phyloP scores from a whole-genome alignment of 1,284 basidiomycete species.

The Papiliotrema nemorosa region DNA sequence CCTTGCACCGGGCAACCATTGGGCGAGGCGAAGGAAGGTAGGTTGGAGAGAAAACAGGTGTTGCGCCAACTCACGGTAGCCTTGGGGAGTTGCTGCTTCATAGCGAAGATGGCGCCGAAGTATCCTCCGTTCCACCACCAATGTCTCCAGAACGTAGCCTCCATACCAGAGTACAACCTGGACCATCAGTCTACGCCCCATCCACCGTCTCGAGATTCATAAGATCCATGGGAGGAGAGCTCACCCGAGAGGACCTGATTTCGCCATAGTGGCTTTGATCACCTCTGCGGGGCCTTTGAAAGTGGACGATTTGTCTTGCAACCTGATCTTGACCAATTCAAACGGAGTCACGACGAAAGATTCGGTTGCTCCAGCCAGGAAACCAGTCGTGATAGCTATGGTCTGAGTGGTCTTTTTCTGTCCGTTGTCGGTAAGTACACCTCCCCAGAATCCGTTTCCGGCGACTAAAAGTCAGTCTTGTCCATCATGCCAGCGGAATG shows the following conservation, averaged over 20 bases:
- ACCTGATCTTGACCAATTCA: conserved; percentile 91
- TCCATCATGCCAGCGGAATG: not conserved
- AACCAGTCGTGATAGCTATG: conserved; percentile 84
- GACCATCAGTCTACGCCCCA: not conserved
- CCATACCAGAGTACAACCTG: conserved; percentile 68
- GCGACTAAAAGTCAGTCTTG: not conserved
- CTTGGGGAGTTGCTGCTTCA: conserved; percentile 74
- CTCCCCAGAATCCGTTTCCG: conserved; percentile 71
- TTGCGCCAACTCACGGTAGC: conserved; percentile 59
- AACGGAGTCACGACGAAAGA: conserved; percentile 85
- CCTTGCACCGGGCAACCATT: too few relatives aligned
- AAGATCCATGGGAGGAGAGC: not conserved
- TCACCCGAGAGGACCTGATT: conserved; percentile 76
- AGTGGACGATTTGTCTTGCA: conserved; percentile 87
- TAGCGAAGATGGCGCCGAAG: conserved; percentile 85
- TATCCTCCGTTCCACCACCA: conserved; percentile 86
- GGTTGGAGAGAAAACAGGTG: not conserved
- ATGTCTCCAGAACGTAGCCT: conserved; percentile 92
- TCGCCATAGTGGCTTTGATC: conserved; percentile 68
- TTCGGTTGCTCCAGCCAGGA: conserved; percentile 92
- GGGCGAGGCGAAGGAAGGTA: not conserved
- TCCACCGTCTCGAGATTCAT: not conserved
- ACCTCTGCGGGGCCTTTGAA: conserved; percentile 90
- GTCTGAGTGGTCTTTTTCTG: conserved; percentile 80
- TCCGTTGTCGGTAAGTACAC: conserved; percentile 56